Evolutionary conservation across 495 filamentous ascomycete genomes (phyloP).

Genomic region (Halenospora varia): DNA sequence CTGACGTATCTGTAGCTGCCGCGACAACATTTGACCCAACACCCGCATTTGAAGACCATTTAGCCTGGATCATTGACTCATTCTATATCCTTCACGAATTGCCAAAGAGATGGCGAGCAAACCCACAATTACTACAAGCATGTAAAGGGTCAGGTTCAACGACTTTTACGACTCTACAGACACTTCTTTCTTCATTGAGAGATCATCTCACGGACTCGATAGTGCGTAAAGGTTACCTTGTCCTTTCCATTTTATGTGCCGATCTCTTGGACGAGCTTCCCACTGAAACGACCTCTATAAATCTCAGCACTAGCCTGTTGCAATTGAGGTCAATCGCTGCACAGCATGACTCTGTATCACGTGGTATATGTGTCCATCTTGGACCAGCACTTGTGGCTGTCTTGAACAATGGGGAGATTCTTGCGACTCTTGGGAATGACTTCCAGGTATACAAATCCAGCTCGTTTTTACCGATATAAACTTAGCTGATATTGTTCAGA

Average conservation of each 20-base stretch:
- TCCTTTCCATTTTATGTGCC: conserved; percentile 12
- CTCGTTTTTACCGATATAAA: background rate
- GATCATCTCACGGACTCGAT: conserved; percentile 5
- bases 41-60: conserved; percentile 24
- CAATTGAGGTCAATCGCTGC: conserved; percentile 11
- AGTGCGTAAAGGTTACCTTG: conserved; percentile 18
- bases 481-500: background rate
- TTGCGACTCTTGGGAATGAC: conserved; percentile 15
- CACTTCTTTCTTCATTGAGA: conserved; percentile 12
- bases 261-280: conserved; percentile 8
- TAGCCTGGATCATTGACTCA: conserved; percentile 26
- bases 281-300: background rate
- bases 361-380: conserved; percentile 13
- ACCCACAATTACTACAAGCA: conserved; percentile 2
- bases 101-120: conserved; percentile 13
- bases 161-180: conserved; percentile 10
- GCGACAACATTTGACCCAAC: conserved; percentile 16
- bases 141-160: background rate
- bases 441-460: conserved; percentile 28
- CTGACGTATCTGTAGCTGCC: conserved; percentile 24
- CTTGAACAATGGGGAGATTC: conserved; percentile 6
- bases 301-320: conserved; percentile 16
- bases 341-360: conserved; percentile 15
- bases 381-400: conserved; percentile 10
- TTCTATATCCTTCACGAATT: conserved; percentile 15